phyloP scores from a whole-genome alignment of 179 eudicot genomes.

The Silene coronaria region DNA sequence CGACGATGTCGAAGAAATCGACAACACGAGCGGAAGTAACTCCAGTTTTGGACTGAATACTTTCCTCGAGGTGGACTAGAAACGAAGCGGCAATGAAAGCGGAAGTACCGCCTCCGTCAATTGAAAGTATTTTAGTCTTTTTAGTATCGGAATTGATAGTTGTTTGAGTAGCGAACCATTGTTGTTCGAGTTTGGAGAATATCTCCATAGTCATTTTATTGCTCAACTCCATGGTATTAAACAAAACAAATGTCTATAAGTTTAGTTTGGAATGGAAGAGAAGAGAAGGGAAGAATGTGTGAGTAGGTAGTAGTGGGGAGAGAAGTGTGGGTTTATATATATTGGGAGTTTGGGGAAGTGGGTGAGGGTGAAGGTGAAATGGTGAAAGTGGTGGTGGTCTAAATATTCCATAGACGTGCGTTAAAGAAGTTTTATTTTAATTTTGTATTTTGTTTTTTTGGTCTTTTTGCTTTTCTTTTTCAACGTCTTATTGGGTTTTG shows the following conservation, averaged over 20 bases:
- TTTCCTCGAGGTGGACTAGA: conserved; percentile 59
- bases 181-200: conserved; percentile 82
- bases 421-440: neutral
- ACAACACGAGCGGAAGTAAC: conserved; percentile 48
- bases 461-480: neutral
- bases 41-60: conserved; percentile 51
- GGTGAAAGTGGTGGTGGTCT: neutral
- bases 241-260: too few relatives aligned
- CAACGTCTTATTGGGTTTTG: neutral
- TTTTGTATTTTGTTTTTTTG: neutral
- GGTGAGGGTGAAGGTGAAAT: neutral
- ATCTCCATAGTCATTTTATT: conserved; percentile 78
- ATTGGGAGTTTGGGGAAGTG: neutral
- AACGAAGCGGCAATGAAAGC: conserved; percentile 30
- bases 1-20: conserved; percentile 70
- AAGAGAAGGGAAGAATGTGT: neutral
- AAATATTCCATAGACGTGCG: conserved; percentile 10
- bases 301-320: neutral
- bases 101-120: conserved; percentile 82
- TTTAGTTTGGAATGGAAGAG: neutral
- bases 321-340: neutral
- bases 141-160: conserved; percentile 36
- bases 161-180: conserved; percentile 55
- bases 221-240: conserved; percentile 33
- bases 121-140: conserved; percentile 58